Evolutionary conservation across 768 basidiomycete species (phyloP), one percentile per base, ranked within the genome.

Genomic region (Boletus reticulatus): DNA sequence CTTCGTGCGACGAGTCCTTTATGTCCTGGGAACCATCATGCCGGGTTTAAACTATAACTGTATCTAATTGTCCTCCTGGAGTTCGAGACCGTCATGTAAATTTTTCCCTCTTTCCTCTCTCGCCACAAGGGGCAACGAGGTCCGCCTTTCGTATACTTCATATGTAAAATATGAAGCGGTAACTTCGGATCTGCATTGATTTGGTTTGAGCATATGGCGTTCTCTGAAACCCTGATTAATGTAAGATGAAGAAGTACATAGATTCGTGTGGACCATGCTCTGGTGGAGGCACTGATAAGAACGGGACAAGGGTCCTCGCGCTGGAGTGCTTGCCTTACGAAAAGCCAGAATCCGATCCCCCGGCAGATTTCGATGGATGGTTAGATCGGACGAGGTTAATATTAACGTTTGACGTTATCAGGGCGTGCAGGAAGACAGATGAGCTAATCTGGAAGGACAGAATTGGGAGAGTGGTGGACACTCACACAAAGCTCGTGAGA

Each of bases 21-120:
- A 84, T 84, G 82, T 78, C 78, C 58, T 86, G 84, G 83, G 78
- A 83, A 63, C 80, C 81, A 46, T 71, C 76, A 32, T 73, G 76
- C 34, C 71, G 71, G 46, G 50, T 64, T 34, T 76, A 61, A 60
- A 34, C 31, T 48, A 37, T 53, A n/a, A 16, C 1, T 50, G 41
- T 54, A 48, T 38, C n/a, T 37, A 16, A 6, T 37, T 42, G 36
- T 48, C 32, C 38, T 34, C 13, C 16, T 20, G n/a, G 36, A 45
- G 6, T 43, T 36, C 9, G 37, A n/a, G 31, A 43, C 29, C 24
- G 41, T 42, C 22, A 17, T 51, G 43, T 54, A 50, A 43, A 6
- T 20, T 41, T 45, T 37, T 48, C 6, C 10, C 17, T 38, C 36
- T 6, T 20, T 13, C 43, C n/a, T n/a, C 36, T 43, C 17, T 27